These are phyloP conservation scores for Castanospermum australe DNA, from an alignment of 306 rosid genomes.

Conservation along the genomic window DNA sequence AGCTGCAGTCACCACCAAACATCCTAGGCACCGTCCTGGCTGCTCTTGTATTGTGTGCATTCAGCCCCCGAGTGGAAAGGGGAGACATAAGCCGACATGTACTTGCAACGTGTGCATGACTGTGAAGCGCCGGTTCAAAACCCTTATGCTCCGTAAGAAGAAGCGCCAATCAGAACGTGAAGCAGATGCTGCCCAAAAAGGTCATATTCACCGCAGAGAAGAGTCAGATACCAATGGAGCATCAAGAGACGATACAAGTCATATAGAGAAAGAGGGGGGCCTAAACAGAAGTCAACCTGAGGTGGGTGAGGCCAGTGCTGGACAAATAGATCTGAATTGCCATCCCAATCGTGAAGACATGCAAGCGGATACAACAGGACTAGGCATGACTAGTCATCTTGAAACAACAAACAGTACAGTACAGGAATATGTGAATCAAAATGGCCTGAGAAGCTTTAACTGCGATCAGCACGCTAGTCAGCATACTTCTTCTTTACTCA, in stretches of 20 bases:
- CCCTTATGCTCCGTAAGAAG: constrained; percentile 87
- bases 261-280: constrained; percentile 40
- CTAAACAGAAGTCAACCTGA: constrained; percentile 38
- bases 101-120: constrained; percentile 92
- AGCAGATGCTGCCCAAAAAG: constrained; percentile 46
- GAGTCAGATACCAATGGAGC: constrained; percentile 42
- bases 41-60: constrained; percentile 95
- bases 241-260: constrained; percentile 32
- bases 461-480: constrained; percentile 38
- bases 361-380: constrained; percentile 47
- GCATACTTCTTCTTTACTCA: constrained; percentile 35
- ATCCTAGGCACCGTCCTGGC: constrained; percentile 91
- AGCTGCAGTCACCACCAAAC: constrained; percentile 80
- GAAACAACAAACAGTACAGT: constrained; percentile 33
- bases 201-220: constrained; percentile 27
- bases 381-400: constrained; percentile 43
- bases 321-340: constrained; percentile 78
- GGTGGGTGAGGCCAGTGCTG: constrained; percentile 49
- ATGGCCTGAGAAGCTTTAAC: constrained; percentile 35
- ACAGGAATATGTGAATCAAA: constrained; percentile 38
- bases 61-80: constrained; percentile 98
- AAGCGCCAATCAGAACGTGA: constrained; percentile 74
- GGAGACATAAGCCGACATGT: constrained; percentile 83
- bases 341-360: constrained; percentile 67
- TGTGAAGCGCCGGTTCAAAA: constrained; percentile 91